Conservation (phyloP, 495 filamentous ascomycete genomes). For the Venustampulla echinocandica region DNA sequence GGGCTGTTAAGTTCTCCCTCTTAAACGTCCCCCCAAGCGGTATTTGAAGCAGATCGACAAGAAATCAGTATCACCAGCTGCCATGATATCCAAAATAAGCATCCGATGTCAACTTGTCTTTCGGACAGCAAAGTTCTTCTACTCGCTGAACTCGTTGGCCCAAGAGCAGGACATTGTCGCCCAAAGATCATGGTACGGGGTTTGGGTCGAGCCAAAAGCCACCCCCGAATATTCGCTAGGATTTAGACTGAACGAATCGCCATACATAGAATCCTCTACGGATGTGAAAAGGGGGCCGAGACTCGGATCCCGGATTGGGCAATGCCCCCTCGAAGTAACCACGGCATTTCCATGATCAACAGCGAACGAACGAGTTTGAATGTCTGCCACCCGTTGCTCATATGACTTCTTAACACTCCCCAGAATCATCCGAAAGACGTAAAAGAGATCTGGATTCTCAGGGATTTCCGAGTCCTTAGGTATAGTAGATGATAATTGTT, state of each 20-base stretch:
- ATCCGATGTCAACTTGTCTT: no score
- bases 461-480: not conserved
- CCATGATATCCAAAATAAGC: no score
- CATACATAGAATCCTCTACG: slow-evolving; percentile 4
- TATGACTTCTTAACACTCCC: slow-evolving; percentile 17
- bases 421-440: slow-evolving; percentile 14
- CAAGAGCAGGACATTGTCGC: slow-evolving; percentile 17
- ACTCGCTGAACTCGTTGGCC: slow-evolving; percentile 2
- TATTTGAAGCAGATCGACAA: no score
- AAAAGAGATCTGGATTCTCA: slow-evolving; percentile 9
- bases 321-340: slow-evolving; percentile 12
- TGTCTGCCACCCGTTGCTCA: slow-evolving; percentile 10
- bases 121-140: no score
- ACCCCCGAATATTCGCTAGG: not conserved
- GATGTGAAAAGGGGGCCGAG: slow-evolving; percentile 4
- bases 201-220: not conserved
- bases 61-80: no score
- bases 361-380: slow-evolving; percentile 2
- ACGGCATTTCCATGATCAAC: slow-evolving; percentile 5
- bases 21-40: no score
- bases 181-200: slow-evolving; percentile 20
- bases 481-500: slow-evolving; percentile 2
- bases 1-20: no score
- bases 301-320: slow-evolving; percentile 14
- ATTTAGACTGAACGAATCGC: slow-evolving; percentile 3